Conservation (phyloP, 129 eudicot genomes). For the Pulicaria dysenterica region DNA sequence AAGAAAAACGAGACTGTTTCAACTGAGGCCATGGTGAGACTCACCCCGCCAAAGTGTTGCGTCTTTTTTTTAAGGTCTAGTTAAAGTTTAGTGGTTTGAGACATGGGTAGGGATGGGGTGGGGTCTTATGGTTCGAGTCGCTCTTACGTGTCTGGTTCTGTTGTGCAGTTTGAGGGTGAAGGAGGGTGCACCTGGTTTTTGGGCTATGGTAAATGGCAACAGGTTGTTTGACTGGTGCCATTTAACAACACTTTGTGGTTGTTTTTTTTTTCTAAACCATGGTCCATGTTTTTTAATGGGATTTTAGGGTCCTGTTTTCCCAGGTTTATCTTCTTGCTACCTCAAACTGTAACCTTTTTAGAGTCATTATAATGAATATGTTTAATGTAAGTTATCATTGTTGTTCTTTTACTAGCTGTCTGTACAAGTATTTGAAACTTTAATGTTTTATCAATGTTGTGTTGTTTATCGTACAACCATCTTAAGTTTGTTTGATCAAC, state of each 20-base stretch:
- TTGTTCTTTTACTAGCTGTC: background rate
- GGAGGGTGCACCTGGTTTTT: conserved; percentile 47
- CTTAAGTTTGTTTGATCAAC: conserved; percentile 15
- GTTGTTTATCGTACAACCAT: conserved; percentile 15
- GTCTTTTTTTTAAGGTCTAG: conserved; percentile 17
- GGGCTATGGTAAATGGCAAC: conserved; percentile 65
- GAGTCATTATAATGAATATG: conserved; percentile 15
- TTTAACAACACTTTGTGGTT: conserved; percentile 65
- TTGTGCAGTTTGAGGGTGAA: conserved; percentile 34
- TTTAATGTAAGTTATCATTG: conserved; percentile 23
- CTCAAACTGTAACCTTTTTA: conserved; percentile 39
- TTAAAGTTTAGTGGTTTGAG: conserved; percentile 20
- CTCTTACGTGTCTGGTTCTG: conserved; percentile 23
- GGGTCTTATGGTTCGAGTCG: conserved; percentile 27
- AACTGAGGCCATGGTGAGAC: conserved; percentile 44
- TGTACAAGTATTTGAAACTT: conserved; percentile 7
- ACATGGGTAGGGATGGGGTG: background rate
- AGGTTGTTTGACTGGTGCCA: conserved; percentile 35
- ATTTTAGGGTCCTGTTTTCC: conserved; percentile 45
- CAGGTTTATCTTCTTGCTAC: conserved; percentile 41
- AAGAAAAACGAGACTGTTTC: conserved; percentile 37
- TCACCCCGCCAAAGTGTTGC: conserved; percentile 33
- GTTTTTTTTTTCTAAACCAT: conserved; percentile 59
- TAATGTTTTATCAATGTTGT: conserved; percentile 12
- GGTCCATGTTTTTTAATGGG: conserved; percentile 59